Conservation (phyloP, 2,329 filamentous ascomycete species). For the Colletotrichum karsti region DNA sequence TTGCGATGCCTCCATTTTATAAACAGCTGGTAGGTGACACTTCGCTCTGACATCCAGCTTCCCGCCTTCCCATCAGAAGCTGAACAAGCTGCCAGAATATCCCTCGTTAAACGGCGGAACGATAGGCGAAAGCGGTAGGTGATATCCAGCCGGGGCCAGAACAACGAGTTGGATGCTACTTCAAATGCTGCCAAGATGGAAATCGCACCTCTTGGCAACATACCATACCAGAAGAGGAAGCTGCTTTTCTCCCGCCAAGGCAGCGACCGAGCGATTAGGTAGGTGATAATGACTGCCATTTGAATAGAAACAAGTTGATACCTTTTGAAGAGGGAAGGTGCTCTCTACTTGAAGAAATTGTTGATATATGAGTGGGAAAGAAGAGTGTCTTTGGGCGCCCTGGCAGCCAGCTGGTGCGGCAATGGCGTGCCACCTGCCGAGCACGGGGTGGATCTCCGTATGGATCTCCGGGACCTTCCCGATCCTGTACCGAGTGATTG, state of each 20-base stretch:
- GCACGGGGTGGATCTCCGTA: too few species aligned
- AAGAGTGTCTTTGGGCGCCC: too few species aligned
- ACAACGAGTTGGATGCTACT: background rate
- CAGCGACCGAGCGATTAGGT: background rate
- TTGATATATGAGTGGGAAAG: too few species aligned
- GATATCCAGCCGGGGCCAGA: background rate
- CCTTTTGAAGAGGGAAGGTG: too few species aligned
- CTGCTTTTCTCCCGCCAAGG: background rate
- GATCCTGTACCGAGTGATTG: too few species aligned
- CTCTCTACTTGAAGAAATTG: too few species aligned
- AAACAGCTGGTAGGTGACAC: background rate
- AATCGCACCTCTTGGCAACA: slow-evolving; percentile 4
- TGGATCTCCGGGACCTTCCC: too few species aligned
- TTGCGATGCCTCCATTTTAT: background rate
- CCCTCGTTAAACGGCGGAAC: background rate
- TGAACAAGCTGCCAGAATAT: background rate
- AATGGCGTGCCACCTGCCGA: too few species aligned
- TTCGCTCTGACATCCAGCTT: background rate
- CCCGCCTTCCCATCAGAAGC: background rate
- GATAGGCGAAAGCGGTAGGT: slow-evolving; percentile 2
- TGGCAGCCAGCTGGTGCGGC: too few species aligned
- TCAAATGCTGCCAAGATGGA: slow-evolving; percentile 11
- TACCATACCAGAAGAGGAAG: slow-evolving; percentile 12
- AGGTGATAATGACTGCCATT: background rate
- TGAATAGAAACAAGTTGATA: background rate